Base-by-base conservation (phyloP, 202 grass and related monocot genomes). In the Brachypodium distachyon region DNA sequence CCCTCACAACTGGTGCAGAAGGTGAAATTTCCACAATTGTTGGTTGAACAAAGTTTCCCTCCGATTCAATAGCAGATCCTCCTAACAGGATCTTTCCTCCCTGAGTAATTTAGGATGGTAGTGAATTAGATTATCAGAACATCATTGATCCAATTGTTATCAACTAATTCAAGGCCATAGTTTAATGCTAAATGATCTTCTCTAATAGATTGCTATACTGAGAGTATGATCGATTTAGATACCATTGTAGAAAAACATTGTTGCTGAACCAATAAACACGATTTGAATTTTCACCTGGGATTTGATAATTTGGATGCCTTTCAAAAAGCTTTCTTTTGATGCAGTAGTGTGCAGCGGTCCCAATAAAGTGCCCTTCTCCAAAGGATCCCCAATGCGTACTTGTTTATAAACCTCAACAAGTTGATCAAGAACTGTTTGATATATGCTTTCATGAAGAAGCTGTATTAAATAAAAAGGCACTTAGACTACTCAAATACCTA, bases 391-490 rank as follows among this genome's bases (percentile, higher is more conserved):
- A 66, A 99, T 95, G 88, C 74, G 85, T 9, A 99, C 91, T 99
- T 99, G 96, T 62, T 91, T 93, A 87, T 99, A 99, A 14, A 92
- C 92, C 81, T 99, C 89, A 76, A 87, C 68, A 70, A 99, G 89
- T 83, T 90, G 96, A 80, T 95, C 89, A 87, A 99, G 80, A 77
- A 99, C 76, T 68, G 79, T 90, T 67, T 90, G 85, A 58, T 99
- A 99, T 85, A 99, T 78, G 62, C 85, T 90, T 77, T 95, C 96
- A 64, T 99, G 92, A 73, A 95, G 87, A 90, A 99, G 70, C 96
- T 99, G 87, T 54, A 75, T 61, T 47, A 78, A 25, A 26, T 2
- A 3, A 49, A 70, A 79, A 36, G 4, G 13, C 47, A 76, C 11
- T 72, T 69, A 76, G 27, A 87, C 43, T 61, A 84, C 65, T 25